Evolutionary conservation across 78 protist genomes (phyloP).

Genomic region (Protostelium mycophagum): DNA sequence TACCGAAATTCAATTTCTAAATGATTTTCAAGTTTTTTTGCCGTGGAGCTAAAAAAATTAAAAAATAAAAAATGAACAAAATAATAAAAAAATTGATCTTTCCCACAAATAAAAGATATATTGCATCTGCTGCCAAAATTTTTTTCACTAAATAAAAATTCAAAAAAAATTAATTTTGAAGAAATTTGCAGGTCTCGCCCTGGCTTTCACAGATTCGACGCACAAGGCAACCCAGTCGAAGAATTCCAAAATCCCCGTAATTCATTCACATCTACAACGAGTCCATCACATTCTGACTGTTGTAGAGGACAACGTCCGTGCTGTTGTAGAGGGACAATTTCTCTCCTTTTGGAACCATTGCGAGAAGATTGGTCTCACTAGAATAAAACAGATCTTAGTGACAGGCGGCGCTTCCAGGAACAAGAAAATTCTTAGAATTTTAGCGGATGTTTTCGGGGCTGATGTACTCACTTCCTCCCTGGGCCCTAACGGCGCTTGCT

Average conservation of each 20-base stretch:
- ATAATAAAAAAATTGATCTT: no score
- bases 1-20: no score
- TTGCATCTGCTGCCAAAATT: no score
- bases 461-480: background rate
- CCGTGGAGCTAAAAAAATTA: no score
- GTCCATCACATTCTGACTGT: background rate
- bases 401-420: background rate
- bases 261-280: background rate
- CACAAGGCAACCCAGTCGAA: background rate
- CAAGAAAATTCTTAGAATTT: background rate
- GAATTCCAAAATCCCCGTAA: background rate
- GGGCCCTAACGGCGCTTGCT: background rate
- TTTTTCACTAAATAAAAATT: no score
- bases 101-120: no score
- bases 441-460: background rate
- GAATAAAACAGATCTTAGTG: background rate
- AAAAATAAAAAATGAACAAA: no score
- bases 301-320: background rate
- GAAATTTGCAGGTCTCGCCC: background rate
- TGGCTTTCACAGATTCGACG: background rate
- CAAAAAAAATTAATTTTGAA: no score
- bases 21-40: no score
- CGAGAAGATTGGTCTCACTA: background rate
- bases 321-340: background rate
- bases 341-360: slow-evolving; percentile 1